Evolutionary conservation across 2,329 filamentous ascomycete genomes (phyloP), one percentile per base, ranked within the genome.

Genomic region (Nothopassalora personata): DNA sequence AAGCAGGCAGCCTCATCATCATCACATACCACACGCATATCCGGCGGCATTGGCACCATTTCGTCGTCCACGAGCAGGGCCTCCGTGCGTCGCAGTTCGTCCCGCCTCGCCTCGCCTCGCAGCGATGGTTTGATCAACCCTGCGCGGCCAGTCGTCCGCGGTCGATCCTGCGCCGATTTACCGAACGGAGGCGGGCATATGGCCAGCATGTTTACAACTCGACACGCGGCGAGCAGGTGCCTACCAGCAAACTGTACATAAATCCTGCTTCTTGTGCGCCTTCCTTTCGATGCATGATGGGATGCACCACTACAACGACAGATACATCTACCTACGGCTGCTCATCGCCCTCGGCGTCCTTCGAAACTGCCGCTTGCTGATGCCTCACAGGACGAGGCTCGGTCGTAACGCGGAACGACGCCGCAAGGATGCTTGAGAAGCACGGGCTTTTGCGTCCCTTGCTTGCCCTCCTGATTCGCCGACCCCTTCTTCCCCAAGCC

Each of bases 141-240:
- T 49, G 46, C 45, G 31, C 18, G 39, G 52, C 52, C 52, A 54
- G 52, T 27, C n/a, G 52, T 45, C 36, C 52, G 34, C 36, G 28
- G 52, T 45, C 52, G 52, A 54, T 54, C 52, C 27, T 23, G 31
- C 36, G 36, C 52, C 52, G 52, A 54, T 27, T 45, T 46, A 36
- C 50, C 50, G 50, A 53, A 18, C 39, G 13, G 39, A 43, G 13
- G 13, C 39, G 39, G 1, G 39, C 39, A 43, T 43, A 43, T 18
- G 4, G n/a, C 2, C 34, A 18, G 8, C 39, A 43, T 43, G 39
- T 43, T n/a, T 43, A 18, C 11, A 43, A 43, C 39, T 43, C 39
- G 39, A 43, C 39, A 43, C 39, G 39, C 15, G 39, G 39, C 39
- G 39, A 43, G 39, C 39, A 43, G 39, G 11, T 43, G 18, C 15